Base-by-base conservation (phyloP, 192 early-diverging fungal species). In the Lobosporangium transversale region DNA sequence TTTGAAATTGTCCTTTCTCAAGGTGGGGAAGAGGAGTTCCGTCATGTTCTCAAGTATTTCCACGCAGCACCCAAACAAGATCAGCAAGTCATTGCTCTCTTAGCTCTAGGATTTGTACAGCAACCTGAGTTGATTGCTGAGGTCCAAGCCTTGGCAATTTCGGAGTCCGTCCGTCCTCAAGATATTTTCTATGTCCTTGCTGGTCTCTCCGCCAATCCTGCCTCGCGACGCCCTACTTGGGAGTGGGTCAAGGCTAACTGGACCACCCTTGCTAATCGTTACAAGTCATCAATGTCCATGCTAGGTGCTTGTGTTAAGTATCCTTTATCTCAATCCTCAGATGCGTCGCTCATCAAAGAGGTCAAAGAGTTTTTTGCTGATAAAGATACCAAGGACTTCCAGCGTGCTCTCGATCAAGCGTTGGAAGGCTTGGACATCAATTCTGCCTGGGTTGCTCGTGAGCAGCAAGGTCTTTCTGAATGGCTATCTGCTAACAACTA, bases 151-250 rank as follows among this genome's bases (percentile, higher is more conserved):
- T 84, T 92, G 81, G 83, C 86, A 18, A 79, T 93, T 45, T 83
- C 87, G 9, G 87, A 92, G 33, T 60, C 84, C 48, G 90, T 94
- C 52, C 88, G 90, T 71, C 84, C 84, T 57, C 92, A 93, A 80
- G 93, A 94, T 70, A 80, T 91, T 36, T 74, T 83, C 54, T 86
- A 88, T 59, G 61, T 82, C 11, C 82, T 84, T 45, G 35, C 57
- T 2, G 64, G 74, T 4, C 81, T 92, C 66, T 69, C 79, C 18
- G 44, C 83, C 27, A 87, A 89, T 69, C 81, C 76, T 26, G 80
- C 81, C 48, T 80, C 84, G 21, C 89, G 91, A 50, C 78, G 85
- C 43, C 70, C 58, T 27, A 66, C 91, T 61, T 94, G 91, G 91
- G 73, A 87, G 69, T 92, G 84, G 82, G 84, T 91, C 74, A 83